These are phyloP conservation scores for Sutorius australiensis DNA, from an alignment of 768 basidiomycete species.

Conservation along the genomic window DNA sequence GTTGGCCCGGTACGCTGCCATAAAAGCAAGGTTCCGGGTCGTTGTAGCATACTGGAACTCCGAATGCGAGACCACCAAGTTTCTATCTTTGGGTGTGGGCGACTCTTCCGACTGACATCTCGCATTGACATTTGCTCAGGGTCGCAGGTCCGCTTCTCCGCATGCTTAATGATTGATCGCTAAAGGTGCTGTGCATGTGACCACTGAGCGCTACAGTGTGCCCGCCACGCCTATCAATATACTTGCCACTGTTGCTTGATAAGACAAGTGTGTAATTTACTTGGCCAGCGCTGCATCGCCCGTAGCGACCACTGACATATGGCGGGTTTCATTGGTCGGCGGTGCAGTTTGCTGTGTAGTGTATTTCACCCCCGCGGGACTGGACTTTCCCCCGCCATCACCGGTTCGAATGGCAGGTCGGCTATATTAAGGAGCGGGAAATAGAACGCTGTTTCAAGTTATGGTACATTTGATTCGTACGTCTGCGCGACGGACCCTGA, in stretches of 20 bases:
- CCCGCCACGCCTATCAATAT: too few species aligned
- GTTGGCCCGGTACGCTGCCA: not conserved
- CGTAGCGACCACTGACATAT: not conserved
- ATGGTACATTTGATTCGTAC: not conserved
- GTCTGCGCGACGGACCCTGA: not conserved
- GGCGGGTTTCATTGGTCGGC: not conserved
- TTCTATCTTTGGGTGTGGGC: not conserved
- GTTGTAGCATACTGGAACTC: not conserved
- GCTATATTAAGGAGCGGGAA: not conserved
- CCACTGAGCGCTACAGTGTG: not conserved
- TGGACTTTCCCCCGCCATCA: not conserved
- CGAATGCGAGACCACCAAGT: not conserved
- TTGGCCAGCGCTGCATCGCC: not conserved
- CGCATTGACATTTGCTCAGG: not conserved
- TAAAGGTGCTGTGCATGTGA: not conserved
- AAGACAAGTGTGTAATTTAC: not conserved
- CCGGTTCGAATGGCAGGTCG: not conserved
- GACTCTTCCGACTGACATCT: too few species aligned
- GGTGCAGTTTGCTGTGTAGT: not conserved
- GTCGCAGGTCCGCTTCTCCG: not conserved
- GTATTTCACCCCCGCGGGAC: not conserved
- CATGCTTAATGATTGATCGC: not conserved
- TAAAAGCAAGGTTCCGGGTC: not conserved
- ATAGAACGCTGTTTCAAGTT: too few species aligned
- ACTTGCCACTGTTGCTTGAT: too few species aligned